Evolutionary conservation across 208 protist genomes (phyloP), one percentile per base, ranked within the genome.

Genomic region (Phytomonas francai): DNA sequence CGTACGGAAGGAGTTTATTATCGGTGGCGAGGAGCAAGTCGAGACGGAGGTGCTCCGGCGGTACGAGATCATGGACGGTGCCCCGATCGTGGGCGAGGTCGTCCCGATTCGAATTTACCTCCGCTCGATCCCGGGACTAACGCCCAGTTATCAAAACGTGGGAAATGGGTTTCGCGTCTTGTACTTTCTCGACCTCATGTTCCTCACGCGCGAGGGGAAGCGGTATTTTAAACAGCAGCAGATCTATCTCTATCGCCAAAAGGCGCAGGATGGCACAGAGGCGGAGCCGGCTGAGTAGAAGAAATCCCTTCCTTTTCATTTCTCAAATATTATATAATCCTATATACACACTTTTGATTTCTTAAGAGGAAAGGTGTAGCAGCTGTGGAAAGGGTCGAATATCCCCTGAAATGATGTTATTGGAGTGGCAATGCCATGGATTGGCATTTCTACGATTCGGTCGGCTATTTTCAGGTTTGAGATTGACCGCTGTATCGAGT

Each of bases 51-150:
- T 83, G 33, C 72, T 97, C 65, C 85, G 91, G 71, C 91, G 87
- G 69, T 95, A 92, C 71, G 92, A 97, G 67, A 83, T 97, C 30
- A 96, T 97, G 89, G 92, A 97, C 67, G 92, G 92, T 49, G 87
- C 82, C 0, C 92, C 92, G 28, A 90, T 95, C 68, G 81, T 87
- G 14, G 90, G 91, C 2, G 92, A 97, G 68, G 85, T 96, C 25
- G 78, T 97, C n/a, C 92, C 92, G 8, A 93, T 97, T 56, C 85
- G 92, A 0, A 68, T 97, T 25, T 95, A 89, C 42, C 76, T 97
- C 12, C 74, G 81, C 33, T 78, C 83, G 49, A 77, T 95, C 54
- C 89, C 90, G 12, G 73, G 81, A 28, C 78, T 97, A 32, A 95
- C 92, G 3, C 92, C 90, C 27, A 91, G 90, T 2, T 95, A 91